Evolutionary conservation across 2,329 filamentous ascomycete genomes (phyloP), one percentile per base, ranked within the genome.

Genomic region (Paracoccidioides brasiliensis): DNA sequence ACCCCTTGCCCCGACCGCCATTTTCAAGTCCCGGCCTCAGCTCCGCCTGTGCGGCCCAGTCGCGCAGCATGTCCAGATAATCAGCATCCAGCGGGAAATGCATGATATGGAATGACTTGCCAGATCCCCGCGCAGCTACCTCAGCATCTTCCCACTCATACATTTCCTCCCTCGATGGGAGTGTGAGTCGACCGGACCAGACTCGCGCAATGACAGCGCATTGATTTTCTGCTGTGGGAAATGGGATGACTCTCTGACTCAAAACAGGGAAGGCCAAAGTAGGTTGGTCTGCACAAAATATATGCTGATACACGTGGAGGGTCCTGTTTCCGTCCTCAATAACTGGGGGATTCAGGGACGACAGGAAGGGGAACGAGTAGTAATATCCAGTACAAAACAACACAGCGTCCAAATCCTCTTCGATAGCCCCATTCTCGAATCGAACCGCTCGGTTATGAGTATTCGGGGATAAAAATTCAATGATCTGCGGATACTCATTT

Each of bases 371-470:
- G 56, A 86, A 86, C 4, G 84, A 83, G 70, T 88, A 95, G 56
- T 95, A 80, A 64, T 94, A 97, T 0, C 91, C 91, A 0, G 91
- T 96, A 67, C 88, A 90, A 69, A 91, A 96, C 33, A 97, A 67
- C 5, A 96, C 73, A 1, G 81, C 79, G 64, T 96, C 90, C 55
- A 97, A 70, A 38, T 83, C 74, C 3, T 72, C 72, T 64, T 89
- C 86, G 8, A 84, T 65, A 0, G 75, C 75, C 2, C 85, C 85
- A 63, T 88, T 78, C 43, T 77, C 75, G 59, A 94, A 88, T 37
- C 78, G 74, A 1, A 93, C 77, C 3, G 79, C 82, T 59, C 81
- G 77, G 53, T 78, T 72, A 3, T 77, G 70, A 0, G 74, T 65
- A 8, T 57, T 10, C 77, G 69, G 60, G 76, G 86, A 65, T 70